These are phyloP conservation scores for Rhodosporidiobolus odoratus DNA, from an alignment of 768 basidiomycete species.

Conservation along the genomic window DNA sequence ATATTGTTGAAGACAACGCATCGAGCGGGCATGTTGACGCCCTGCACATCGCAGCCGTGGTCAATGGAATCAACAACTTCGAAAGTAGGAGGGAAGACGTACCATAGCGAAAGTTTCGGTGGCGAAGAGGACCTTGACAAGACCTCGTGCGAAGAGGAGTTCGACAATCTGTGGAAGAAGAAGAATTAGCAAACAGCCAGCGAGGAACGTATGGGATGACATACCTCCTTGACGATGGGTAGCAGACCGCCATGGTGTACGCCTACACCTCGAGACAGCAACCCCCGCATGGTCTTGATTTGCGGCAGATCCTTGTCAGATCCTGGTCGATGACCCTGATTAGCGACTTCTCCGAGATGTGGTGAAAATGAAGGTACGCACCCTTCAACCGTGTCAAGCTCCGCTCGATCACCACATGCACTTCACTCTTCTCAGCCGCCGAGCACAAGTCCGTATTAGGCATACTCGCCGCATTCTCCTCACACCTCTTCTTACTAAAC, in stretches of 20 bases:
- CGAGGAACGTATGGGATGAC: slow-evolving; percentile 33
- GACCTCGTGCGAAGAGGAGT: slow-evolving; percentile 85
- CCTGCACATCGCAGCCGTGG: slow-evolving; percentile 53
- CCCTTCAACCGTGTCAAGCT: slow-evolving; percentile 87
- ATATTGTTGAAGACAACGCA: slow-evolving; percentile 94
- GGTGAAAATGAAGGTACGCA: slow-evolving; percentile 42
- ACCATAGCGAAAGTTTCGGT: slow-evolving; percentile 99
- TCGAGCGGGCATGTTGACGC: slow-evolving; percentile 98
- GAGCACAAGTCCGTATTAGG: slow-evolving; percentile 81
- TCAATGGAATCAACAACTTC: neutral
- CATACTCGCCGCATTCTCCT: slow-evolving; percentile 88
- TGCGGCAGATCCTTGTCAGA: slow-evolving; percentile 90
- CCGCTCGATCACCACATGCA: slow-evolving; percentile 88
- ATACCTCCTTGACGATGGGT: slow-evolving; percentile 92
- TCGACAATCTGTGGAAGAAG: slow-evolving; percentile 68
- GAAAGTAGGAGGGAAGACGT: slow-evolving; percentile 26
- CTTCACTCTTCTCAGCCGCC: slow-evolving; percentile 90
- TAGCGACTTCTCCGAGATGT: neutral
- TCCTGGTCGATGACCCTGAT: slow-evolving; percentile 51
- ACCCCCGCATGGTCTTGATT: slow-evolving; percentile 78
- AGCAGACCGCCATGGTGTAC: slow-evolving; percentile 95
- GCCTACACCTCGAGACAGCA: slow-evolving; percentile 87
- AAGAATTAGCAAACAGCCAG: neutral
- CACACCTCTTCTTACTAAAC: slow-evolving; percentile 92
- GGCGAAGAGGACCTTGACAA: slow-evolving; percentile 94